Evolutionary conservation across 768 basidiomycete species (phyloP), one percentile per base, ranked within the genome.

Genomic region (Amyloporia xantha): DNA sequence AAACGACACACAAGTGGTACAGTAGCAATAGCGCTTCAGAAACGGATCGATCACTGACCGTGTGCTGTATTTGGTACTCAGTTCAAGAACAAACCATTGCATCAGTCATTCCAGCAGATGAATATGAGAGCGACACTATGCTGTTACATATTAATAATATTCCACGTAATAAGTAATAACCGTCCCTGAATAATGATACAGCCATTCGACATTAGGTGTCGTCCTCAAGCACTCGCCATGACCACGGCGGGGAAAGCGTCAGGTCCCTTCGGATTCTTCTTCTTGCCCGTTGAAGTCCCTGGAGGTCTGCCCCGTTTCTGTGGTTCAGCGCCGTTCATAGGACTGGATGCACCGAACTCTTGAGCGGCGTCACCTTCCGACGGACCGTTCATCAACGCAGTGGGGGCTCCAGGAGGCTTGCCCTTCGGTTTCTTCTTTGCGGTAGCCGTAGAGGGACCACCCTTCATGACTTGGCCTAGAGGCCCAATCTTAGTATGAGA

Each of bases 401-500:
- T 48, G 42, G 28, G 50, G 3, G 56, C 50, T 15, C 47, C 49
- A 23, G 53, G 41, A 6, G 57, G 58, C 46, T 67, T 68, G 20
- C 59, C 58, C 30, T 63, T 64, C 47, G 61, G 53, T 75, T 87
- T 90, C 77, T 89, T 91, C 63, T 77, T 65, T 10, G 70, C 49
- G 1, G 69, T 49, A 1, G 68, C 69, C 1, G 72, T 59, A 15
- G 72, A 63, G 0, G 71, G 57, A 2, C 71, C 73, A 1, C 72
- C 68, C 60, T 80, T 78, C 59, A 81, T 57, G 51, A 90, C 77
- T 62, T 90, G 86, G 5, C 89, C 89, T 15, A 90, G 66, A 0
- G 89, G 90, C 0, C 87, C 86, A 57, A 91, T 77, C 70, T 86
- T 91, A 39, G 75, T 68, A 55, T 87, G 86, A 2, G 70, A 62